phyloP scores from a whole-genome alignment of 2,329 filamentous ascomycete species.

The Pestalotiopsis sp. region DNA sequence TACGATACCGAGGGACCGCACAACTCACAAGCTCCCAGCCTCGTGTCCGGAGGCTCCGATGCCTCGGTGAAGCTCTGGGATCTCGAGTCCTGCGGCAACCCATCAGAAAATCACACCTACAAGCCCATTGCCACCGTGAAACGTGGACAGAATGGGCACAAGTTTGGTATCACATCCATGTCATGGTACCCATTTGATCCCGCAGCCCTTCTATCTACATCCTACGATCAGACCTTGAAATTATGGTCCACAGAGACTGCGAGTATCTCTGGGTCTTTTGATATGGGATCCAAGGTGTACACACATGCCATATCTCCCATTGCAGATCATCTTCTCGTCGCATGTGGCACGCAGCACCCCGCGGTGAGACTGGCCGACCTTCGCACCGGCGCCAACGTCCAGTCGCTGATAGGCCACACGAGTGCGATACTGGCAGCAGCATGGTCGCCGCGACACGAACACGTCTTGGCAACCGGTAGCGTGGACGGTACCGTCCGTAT shows the following conservation, averaged over 20 bases:
- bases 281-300: conserved; percentile 70
- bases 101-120: conserved; percentile 50
- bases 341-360: conserved; percentile 85
- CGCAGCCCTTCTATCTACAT: conserved; percentile 74
- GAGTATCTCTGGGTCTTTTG: conserved; percentile 65
- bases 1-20: not conserved
- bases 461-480: conserved; percentile 83
- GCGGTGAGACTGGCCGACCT: conserved; percentile 85
- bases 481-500: conserved; percentile 81
- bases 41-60: conserved; percentile 85
- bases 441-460: conserved; percentile 82
- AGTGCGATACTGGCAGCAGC: conserved; percentile 69
- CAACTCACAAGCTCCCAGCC: conserved; percentile 43
- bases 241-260: conserved; percentile 71
- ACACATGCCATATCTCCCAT: conserved; percentile 78
- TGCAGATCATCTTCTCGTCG: conserved; percentile 75
- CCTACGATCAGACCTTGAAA: conserved; percentile 78
- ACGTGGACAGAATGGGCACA: conserved; percentile 54
- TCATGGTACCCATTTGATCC: conserved; percentile 81
- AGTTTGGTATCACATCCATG: conserved; percentile 74
- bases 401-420: conserved; percentile 70
- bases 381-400: conserved; percentile 76
- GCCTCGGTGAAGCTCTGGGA: conserved; percentile 88
- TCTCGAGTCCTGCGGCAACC: conserved; percentile 63
- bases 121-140: conserved; percentile 56